phyloP scores from a whole-genome alignment of 331 rosid genomes.

The Rosa hybrid region DNA sequence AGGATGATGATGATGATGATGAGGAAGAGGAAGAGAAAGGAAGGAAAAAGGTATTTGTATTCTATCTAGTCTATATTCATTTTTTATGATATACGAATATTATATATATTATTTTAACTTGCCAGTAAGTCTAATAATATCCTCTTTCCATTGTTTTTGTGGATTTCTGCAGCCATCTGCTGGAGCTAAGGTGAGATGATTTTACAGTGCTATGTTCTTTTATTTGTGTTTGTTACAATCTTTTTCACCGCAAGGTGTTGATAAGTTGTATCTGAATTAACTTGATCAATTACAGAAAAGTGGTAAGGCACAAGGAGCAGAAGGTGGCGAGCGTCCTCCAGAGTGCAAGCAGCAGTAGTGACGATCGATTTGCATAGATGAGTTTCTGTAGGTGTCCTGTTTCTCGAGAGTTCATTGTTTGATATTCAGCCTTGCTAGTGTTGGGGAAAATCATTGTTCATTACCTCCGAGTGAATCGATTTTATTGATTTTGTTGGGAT shows the following conservation, averaged over 20 bases:
- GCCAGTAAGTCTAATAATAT: neutral
- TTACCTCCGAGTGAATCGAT: neutral
- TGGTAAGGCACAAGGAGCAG: conserved; percentile 32
- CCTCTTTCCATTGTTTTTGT: neutral
- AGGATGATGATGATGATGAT: neutral
- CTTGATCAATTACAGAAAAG: conserved; percentile 38
- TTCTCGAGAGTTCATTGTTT: neutral
- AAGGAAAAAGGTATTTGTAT: conserved; percentile 43
- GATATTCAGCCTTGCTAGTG: neutral
- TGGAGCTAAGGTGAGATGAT: conserved; percentile 28
- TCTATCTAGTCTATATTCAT: neutral
- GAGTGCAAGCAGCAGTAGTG: conserved; percentile 63
- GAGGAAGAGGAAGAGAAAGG: conserved; percentile 29
- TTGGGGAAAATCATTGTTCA: neutral
- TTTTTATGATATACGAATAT: neutral
- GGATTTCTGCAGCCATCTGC: conserved; percentile 23
- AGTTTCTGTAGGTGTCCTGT: neutral
- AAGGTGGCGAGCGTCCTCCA: conserved; percentile 45
- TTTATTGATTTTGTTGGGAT: conserved; percentile 14
- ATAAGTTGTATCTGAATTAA: conserved; percentile 5
- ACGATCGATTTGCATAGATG: conserved; percentile 6
- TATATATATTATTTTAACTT: neutral
- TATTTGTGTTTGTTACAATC: neutral
- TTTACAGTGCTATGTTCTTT: neutral
- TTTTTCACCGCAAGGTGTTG: neutral